Base-by-base conservation (phyloP, 2,329 filamentous ascomycete species). In the Cordyceps tenuipes region DNA sequence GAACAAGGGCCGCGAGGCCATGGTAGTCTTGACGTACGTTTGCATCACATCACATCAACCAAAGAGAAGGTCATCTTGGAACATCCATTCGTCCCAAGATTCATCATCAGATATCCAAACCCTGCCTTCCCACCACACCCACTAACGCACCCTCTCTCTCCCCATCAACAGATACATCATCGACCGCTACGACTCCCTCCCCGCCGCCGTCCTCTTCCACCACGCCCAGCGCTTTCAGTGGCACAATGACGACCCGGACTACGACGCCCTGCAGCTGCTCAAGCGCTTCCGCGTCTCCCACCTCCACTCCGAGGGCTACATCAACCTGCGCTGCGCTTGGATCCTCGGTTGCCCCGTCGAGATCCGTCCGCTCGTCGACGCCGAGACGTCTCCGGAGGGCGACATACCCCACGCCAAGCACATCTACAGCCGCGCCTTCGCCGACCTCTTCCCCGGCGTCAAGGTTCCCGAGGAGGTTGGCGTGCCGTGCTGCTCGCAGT, bases 401-500 rank as follows among this genome's bases (percentile, higher is more conserved):
- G 62, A 64, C 63, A 59, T 61, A 59, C 47, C 72, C 8, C 76
- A 75, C 59, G 71, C 75, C n/a, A 75, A 75, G 61, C 69, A 73
- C 51, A 66, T 77, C 39, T 77, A 76, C 66, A 75, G 73, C 65
- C 63, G 66, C 39, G 73, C 76, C 6, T 80, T 78, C 62, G 64
- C 72, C 61, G 69, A 78, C 62, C 66, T 80, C 1, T 69, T 78
- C 36, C 76, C 73, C 2, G 70, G 67, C 13, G 62, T 74, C 4
- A 66, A 69, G n/a, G 73, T 82, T 4, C 82, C 82, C 0, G 68
- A 73, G 0, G 66, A 76, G 12, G 75, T 86, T 9, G 82, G 77
- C 2, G 78, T 80, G 5, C 76, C 82, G n/a, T 87, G 84, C 68
- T 87, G 84, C 69, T 82, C 83, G 19, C 85, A 88, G 69, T 88